Evolutionary conservation across 2,329 filamentous ascomycete genomes (phyloP).

Genomic region (Penicillium sp.): DNA sequence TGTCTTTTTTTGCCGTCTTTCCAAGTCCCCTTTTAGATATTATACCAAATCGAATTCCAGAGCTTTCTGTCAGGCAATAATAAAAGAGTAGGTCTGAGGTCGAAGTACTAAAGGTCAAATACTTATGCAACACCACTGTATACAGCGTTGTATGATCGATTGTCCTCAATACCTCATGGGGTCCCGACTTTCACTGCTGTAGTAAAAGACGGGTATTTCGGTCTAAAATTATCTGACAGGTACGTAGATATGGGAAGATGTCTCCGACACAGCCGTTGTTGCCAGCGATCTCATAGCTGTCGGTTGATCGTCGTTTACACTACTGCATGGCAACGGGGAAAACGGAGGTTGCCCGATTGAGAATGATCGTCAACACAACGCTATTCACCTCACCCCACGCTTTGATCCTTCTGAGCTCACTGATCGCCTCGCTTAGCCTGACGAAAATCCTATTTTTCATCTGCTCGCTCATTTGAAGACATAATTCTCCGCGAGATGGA

Average conservation of each 20-base stretch:
- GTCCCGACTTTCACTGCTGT: too few species aligned
- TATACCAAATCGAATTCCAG: too few species aligned
- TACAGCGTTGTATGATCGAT: too few species aligned
- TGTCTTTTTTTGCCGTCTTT: too few species aligned
- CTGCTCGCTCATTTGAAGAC: neutral
- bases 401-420: neutral
- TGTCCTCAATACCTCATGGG: too few species aligned
- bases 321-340: conserved; percentile 1
- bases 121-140: too few species aligned
- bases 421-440: neutral
- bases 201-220: too few species aligned
- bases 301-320: neutral
- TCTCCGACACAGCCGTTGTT: neutral
- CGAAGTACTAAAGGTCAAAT: too few species aligned
- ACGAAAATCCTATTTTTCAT: neutral
- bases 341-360: conserved; percentile 8
- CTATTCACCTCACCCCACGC: neutral
- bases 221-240: too few species aligned
- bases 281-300: neutral
- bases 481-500: neutral
- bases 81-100: too few species aligned
- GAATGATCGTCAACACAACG: neutral
- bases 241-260: neutral
- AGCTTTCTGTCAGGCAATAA: too few species aligned
- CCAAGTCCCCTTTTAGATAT: too few species aligned